Evolutionary conservation across 805 yeast species (phyloP), one percentile per base, ranked within the genome.

Genomic region (Crinitomyces ghanaensis): DNA sequence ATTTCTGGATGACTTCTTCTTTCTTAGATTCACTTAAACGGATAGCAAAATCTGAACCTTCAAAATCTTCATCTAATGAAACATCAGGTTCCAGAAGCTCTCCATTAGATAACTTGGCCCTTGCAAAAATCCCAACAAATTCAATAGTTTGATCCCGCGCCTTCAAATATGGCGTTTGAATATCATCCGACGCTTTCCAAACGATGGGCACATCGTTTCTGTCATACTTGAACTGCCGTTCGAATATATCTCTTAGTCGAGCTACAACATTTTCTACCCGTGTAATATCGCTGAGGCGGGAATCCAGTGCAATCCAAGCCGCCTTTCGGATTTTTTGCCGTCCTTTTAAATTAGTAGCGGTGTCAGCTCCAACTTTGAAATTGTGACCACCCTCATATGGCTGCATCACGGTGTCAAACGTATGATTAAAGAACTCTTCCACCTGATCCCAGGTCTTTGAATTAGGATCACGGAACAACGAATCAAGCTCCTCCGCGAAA

Each of bases 181-280:
- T 70, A 45, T 86, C 93, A 26, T 63, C 65, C 19, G 77, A 69
- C 35, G 73, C 75, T 43, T 71, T 74, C 81, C 93, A 88, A 20
- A 86, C 63, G 24, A 74, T 68, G 9, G 98, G 98, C 19, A 83
- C 56, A 2, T 86, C 93, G 39, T 76, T 68, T 22, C 69, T 75
- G 53, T 85, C 95, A 52, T 80, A 91, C 45, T 88, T 67, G 61
- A 91, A 88, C 27, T 57, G 62, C 37, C 75, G 82, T 46, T 88
- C 96, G 59, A 91, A 88, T 38, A 72, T 62, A 39, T 82, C 93
- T 50, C 82, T 74, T 50, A 88, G 56, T 17, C 83, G 65, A 34
- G 65, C 61, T 2, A 77, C 62, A 5, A 81, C 70, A 14, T 68
- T 72, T 34, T 81, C 94, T 38, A 72, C 78, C 19, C 72, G 67